Base-by-base conservation (phyloP, 192 early-diverging fungal species). In the Phycomyces blakesleeanus region DNA sequence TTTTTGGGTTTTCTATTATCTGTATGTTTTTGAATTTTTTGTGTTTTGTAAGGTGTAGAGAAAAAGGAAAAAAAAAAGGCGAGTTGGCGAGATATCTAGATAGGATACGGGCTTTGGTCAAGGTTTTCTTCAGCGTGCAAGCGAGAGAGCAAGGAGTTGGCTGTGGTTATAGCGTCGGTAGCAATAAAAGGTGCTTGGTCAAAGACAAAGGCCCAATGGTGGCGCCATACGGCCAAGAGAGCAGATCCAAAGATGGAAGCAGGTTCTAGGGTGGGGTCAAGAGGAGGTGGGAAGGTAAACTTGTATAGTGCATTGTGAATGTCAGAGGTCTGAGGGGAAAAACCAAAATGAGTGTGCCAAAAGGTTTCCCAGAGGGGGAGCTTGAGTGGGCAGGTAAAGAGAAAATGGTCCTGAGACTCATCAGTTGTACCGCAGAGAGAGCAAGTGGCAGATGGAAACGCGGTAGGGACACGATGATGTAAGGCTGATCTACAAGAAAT, bases 141-240 rank as follows among this genome's bases (percentile, higher is more conserved):
- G 29, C 29, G 29, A 34, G 44, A 47, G 44, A 47, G 15, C 44
- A 47, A 18, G 44, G 15, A 18, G 18, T 47, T 18, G 12, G 44
- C 44, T 18, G 44, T 47, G 18, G 44, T 47, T 18, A 47, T n/a
- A 47, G 18, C 44, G 18, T 47, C 3, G 44, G 44, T 18, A n/a
- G 44, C 15, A 18, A n/a, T 47, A 18, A 47, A 47, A 47, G 44
- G 44, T n/a, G 44, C 18, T 14, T 47, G 15, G 18, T 47, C 44
- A 42, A 57, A 57, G 40, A 56, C 34, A 56, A 37, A 56, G 55
- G 55, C 34, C 55, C 55, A 56, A 18, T 34, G 34, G 34, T 29
- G 26, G 18, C 55, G 26, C 55, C 55, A 56, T 24, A 56, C 34
- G 34, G 55, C 55, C 4, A 37, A 29, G 18, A 56, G 11, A 56